Evolutionary conservation across 495 filamentous ascomycete species (phyloP), one percentile per base, ranked within the genome.

Genomic region (Xylaria longipes): DNA sequence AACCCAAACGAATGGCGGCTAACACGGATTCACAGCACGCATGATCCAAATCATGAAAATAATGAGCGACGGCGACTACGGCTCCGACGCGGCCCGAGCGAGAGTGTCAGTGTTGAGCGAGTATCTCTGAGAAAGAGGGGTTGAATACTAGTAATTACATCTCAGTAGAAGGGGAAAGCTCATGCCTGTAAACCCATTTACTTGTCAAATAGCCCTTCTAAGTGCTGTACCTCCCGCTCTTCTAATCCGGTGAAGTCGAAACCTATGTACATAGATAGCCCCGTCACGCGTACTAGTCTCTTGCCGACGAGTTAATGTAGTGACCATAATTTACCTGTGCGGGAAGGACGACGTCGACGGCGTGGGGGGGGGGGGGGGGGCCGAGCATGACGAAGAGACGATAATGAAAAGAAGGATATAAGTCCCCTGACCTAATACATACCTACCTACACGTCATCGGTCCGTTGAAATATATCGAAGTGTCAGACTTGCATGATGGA

Each of bases 11-110:
- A 29, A 48, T 22, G 41, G 31, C 1, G 9, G 25, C 72, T 80
- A 56, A 76, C 69, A 2, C 31, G 15, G 5, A 0, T 50, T 64
- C 37, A 50, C 46, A 88, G 87, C 78, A 33, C 78, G 80, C 35
- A 90, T 90, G 88, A 85, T 90, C 48, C 81, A 88, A 58, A 88
- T 91, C 14, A 82, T 90, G 82, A 80, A 85, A 69, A 70, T 77
- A 33, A 88, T 86, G 81, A 82, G 84, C 52, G 82, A 87, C 20
- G 83, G 84, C 20, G 86, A 89, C 5, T 77, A 85, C 29, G 84
- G 80, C 0, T 84, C 84, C 39, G 79, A 85, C 20, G 88, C 88
- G 35, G 87, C 87, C 12, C 77, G 82, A 72, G 89, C 88, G 41
- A 82, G 89, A 65, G 84, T 89, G 17, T 79, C 82, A 48, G 87